Base-by-base conservation (phyloP, 2,329 filamentous ascomycete species). In the Neonectria faginata region DNA sequence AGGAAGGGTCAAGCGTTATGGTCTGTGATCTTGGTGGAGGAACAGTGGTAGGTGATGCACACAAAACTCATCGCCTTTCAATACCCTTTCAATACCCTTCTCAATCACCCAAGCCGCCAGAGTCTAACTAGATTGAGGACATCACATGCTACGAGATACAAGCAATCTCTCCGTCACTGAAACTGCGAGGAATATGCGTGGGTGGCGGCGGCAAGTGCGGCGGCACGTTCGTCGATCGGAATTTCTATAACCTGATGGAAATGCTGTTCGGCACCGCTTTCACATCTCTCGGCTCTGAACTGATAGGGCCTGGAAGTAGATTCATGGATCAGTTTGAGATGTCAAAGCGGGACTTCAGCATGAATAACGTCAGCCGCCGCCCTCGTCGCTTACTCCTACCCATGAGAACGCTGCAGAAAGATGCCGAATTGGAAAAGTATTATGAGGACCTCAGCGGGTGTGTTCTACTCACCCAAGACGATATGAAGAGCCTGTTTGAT, bases 311-410 rank as follows among this genome's bases (percentile, higher is more conserved):
- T 5, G 62, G 64, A 9, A 70, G 68, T 4, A n/a, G 27, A 3
- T 67, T 68, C 18, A 68, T 70, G 66, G 53, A 65, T 29, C 54
- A 54, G 1, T 70, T 70, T 3, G 68, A 70, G 27, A 44, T 42
- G 7, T 39, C 45, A 5, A 70, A 70, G 57, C 67, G 67, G 7
- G 66, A 70, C 36, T 69, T 68, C 36, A 64, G 68, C n/a, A 27
- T 60, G 44, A 57, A 62, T 1, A 50, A 56, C 7, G 62, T 62
- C 4, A 67, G 65, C 42, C 44, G 41, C 9, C 45, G 65, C 0
- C 41, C 57, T 4, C 61, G 54, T n/a, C 41, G 58, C 16, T 25
- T 61, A 2, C 20, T 8, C 1, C 42, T 61, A 1, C 29, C 14
- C 3, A 62, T 57, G 53, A 48, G 31, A 39, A 22, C 9, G 9